These are phyloP conservation scores for Didymella lethalis DNA, from an alignment of 2,329 filamentous ascomycete genomes.

Conservation along the genomic window DNA sequence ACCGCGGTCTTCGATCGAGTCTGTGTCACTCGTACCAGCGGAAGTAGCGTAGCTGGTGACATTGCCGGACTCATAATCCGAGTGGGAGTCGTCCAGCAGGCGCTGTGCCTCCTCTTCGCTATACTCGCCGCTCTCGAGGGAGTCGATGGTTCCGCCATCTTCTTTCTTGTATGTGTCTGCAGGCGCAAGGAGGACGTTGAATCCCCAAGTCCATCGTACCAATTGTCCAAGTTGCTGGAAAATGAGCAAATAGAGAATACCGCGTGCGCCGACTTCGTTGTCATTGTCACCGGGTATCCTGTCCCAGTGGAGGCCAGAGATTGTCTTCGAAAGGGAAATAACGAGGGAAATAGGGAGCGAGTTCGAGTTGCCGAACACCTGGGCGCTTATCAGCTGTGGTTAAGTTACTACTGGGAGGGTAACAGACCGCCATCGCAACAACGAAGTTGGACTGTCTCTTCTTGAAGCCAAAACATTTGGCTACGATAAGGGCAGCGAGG, in stretches of 20 bases:
- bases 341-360: slow-evolving; percentile 96
- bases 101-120: slow-evolving; percentile 55
- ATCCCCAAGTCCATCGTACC: slow-evolving; percentile 97
- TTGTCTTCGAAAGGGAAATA: slow-evolving; percentile 88
- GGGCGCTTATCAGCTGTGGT: slow-evolving; percentile 26
- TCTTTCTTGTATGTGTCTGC: slow-evolving; percentile 76
- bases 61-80: slow-evolving; percentile 58
- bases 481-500: slow-evolving; percentile 73
- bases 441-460: slow-evolving; percentile 93
- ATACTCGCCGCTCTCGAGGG: slow-evolving; percentile 62
- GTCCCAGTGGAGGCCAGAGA: slow-evolving; percentile 93
- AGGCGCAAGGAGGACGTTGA: slow-evolving; percentile 90
- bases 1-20: slow-evolving; percentile 41
- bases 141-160: slow-evolving; percentile 53
- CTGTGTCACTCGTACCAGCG: slow-evolving; percentile 40
- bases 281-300: slow-evolving; percentile 91
- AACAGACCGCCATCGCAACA: slow-evolving; percentile 83
- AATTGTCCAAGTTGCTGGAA: slow-evolving; percentile 98
- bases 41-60: slow-evolving; percentile 54
- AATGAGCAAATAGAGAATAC: slow-evolving; percentile 93
- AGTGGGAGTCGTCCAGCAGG: slow-evolving; percentile 53
- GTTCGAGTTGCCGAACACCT: slow-evolving; percentile 97
- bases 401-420: neutral
- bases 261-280: slow-evolving; percentile 89
- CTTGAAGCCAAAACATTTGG: slow-evolving; percentile 79